Evolutionary conservation across 2,329 filamentous ascomycete species (phyloP).

Genomic region (Cladosporium sp.): DNA sequence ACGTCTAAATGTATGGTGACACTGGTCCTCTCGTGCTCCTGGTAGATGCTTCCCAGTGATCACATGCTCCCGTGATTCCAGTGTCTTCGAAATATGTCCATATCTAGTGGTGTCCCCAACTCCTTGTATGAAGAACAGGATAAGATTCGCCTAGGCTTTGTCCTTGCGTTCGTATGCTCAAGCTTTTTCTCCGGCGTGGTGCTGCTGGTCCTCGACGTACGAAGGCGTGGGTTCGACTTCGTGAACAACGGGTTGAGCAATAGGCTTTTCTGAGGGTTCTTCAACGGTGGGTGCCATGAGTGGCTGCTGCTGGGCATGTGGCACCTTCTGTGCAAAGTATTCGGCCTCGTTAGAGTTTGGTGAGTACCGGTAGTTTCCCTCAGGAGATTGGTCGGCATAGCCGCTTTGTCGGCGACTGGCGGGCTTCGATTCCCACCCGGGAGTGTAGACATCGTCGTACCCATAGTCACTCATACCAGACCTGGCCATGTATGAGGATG

Average conservation of each 20-base stretch:
- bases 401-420: slow-evolving; percentile 1
- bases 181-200: background rate
- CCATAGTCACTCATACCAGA: slow-evolving; percentile 5
- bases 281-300: background rate
- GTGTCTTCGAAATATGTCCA: background rate
- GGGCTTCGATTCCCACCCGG: slow-evolving; percentile 4
- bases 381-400: background rate
- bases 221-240: background rate
- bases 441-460: slow-evolving; percentile 8
- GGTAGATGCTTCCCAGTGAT: background rate
- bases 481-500: slow-evolving; percentile 4
- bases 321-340: slow-evolving; percentile 2
- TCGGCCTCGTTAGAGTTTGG: background rate
- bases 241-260: background rate
- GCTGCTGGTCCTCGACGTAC: background rate
- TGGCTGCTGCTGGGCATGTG: background rate
- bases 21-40: background rate
- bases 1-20: background rate
- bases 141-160: no score
- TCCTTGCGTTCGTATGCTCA: background rate
- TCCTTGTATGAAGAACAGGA: background rate
- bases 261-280: background rate
- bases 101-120: background rate
- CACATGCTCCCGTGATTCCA: background rate
- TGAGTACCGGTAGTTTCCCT: background rate